phyloP scores from a whole-genome alignment of 2,329 filamentous ascomycete species.

The Phaeosphaeriaceae sp. region DNA sequence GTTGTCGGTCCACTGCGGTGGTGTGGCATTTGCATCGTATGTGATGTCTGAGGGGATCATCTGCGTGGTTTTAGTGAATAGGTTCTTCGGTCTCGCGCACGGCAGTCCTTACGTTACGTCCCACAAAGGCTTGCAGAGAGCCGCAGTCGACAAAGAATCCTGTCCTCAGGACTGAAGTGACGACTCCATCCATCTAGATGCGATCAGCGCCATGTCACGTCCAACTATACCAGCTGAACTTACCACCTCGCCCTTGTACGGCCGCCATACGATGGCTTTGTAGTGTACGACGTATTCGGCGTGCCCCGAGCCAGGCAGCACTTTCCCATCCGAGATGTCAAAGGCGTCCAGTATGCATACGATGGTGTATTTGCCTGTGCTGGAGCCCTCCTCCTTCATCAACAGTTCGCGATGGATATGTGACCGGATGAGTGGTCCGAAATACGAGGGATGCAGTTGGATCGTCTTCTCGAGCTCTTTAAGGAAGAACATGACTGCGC shows the following conservation, averaged over 20 bases:
- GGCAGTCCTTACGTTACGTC: constrained; percentile 72
- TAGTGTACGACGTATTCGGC: constrained; percentile 96
- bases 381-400: constrained; percentile 92
- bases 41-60: constrained; percentile 91
- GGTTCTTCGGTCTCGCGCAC: constrained; percentile 17
- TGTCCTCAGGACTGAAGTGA: constrained; percentile 87
- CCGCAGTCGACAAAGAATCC: constrained; percentile 90
- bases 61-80: constrained; percentile 55
- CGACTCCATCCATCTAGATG: constrained; percentile 87
- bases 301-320: constrained; percentile 88
- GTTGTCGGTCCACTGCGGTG: constrained; percentile 96
- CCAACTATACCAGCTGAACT: constrained; percentile 45
- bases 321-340: constrained; percentile 90
- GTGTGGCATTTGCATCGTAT: constrained; percentile 93
- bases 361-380: constrained; percentile 95
- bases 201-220: constrained; percentile 27
- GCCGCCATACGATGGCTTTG: constrained; percentile 95
- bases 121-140: constrained; percentile 80
- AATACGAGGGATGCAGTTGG: constrained; percentile 95
- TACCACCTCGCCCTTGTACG: constrained; percentile 98
- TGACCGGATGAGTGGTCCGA: constrained; percentile 90
- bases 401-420: constrained; percentile 89
- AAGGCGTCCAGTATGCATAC: constrained; percentile 98
- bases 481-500: constrained; percentile 88
- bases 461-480: constrained; percentile 96